Base-by-base conservation (phyloP, 805 yeast genomes). In the Starmerella stigmatis region DNA sequence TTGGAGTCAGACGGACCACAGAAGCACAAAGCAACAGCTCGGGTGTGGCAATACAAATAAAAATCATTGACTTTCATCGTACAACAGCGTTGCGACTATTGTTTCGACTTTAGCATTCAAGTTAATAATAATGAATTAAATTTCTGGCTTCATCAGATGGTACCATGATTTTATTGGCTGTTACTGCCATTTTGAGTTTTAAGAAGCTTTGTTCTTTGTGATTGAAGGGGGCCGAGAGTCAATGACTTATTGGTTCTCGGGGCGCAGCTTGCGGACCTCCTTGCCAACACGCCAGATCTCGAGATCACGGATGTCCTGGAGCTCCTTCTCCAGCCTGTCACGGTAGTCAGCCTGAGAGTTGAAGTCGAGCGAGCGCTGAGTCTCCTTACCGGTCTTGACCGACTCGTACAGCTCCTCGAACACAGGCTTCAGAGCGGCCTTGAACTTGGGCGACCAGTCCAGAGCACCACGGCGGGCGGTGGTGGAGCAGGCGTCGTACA, bases 401-500 rank as follows among this genome's bases (percentile, higher is more conserved):
- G 94, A 79, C 68, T 81, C 86, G 78, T 92, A 92, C 64, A 92
- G 78, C 66, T 92, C 94, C 71, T 83, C 78, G 79, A 92, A 92
- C 50, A 92, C 96, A 64, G 98, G 97, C 78, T 92, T 92, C 73
- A 92, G 78, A 65, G 96, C 96, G 60, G 85, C 89, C 79, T 88
- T 88, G 86, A 92, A 92, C 71, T 82, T 75, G 71, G 97, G 97
- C 78, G 92, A 89, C 98, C 98, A 92, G 77, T 92, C 98, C 63
- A 92, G 79, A 67, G 98, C 98, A 79, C 98, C 98, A 76, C 98
- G 86, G 79, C 97, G 86, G 64, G 98, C 98, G 59, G 98, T 92
- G 66, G 98, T 92, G 59, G 98, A 92, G 75, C 98, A 92, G 63
- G 98, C 98, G 68, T 92, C 97, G 80, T 92, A 92, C 98, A 92